Conservation (phyloP, 2,329 filamentous ascomycete genomes). For the Trichophyton rubrum region DNA sequence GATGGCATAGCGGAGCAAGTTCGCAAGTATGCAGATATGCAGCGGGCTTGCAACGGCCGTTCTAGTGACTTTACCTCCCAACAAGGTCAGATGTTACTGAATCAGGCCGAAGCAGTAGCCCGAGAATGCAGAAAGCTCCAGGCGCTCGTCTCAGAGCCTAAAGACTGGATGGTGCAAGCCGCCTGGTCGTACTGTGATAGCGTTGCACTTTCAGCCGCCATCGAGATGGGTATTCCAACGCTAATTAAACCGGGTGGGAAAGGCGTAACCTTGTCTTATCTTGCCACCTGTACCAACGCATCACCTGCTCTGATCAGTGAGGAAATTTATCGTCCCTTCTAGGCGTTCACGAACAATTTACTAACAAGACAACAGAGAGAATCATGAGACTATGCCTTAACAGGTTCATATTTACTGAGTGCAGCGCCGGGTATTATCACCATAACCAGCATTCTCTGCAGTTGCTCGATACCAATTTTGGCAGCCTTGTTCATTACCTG, state of each 20-base stretch:
- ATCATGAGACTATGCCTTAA: not conserved
- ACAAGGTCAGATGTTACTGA: not conserved
- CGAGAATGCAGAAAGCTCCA: not conserved
- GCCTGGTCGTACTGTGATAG: not conserved
- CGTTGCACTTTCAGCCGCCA: not conserved
- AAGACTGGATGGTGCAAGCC: not conserved
- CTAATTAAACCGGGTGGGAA: not conserved
- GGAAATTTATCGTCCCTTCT: not conserved
- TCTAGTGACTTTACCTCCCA: not conserved
- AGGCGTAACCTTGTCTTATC: not conserved
- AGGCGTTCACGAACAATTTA: not conserved
- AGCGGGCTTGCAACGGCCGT: not conserved
- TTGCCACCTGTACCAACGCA: not conserved
- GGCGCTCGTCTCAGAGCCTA: not conserved
- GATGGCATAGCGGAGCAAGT: not conserved
- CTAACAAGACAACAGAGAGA: not conserved
- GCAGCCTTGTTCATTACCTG: not conserved
- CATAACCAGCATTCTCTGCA: not conserved
- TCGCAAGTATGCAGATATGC: not conserved
- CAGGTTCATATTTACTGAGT: not conserved
- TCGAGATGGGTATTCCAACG: not conserved
- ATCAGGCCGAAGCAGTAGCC: not conserved
- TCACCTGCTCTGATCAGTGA: not conserved
- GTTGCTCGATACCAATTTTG: not conserved
- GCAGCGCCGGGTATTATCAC: not conserved